phyloP scores from a whole-genome alignment of 495 filamentous ascomycete genomes.

The Neurospora terricola region DNA sequence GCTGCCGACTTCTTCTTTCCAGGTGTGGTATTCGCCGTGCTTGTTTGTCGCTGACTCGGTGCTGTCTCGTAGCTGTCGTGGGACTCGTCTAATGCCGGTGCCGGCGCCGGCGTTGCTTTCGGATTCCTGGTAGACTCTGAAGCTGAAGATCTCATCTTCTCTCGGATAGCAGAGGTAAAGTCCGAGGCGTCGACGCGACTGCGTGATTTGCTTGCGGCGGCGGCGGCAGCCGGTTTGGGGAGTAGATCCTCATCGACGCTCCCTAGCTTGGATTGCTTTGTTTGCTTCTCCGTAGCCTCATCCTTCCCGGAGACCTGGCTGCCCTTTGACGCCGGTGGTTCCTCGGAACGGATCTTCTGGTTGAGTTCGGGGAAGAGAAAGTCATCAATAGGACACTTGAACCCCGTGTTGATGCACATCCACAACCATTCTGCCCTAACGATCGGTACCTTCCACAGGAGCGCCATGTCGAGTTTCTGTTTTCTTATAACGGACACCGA shows the following conservation, averaged over 20 bases:
- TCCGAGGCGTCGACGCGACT: constrained; percentile 12
- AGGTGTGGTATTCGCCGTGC: constrained; percentile 3
- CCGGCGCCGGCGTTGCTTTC: background rate
- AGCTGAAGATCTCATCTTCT: background rate
- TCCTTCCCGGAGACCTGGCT: constrained; percentile 1
- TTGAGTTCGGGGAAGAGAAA: constrained; percentile 28
- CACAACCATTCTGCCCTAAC: constrained; percentile 76
- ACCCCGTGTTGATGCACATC: constrained; percentile 52
- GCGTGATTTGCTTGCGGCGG: constrained; percentile 7
- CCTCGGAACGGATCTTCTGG: constrained; percentile 14
- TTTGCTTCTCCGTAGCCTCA: constrained; percentile 2
- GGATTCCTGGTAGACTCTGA: background rate
- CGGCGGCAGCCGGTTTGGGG: constrained; percentile 7
- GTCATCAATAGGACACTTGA: constrained; percentile 24
- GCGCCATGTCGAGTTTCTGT: constrained; percentile 69
- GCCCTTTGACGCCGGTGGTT: background rate
- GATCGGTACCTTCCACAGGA: constrained; percentile 63
- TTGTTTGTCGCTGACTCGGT: constrained; percentile 21
- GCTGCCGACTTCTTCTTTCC: background rate
- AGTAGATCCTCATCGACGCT: constrained; percentile 16
- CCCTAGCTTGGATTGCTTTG: background rate
- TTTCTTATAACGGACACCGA: constrained; percentile 42
- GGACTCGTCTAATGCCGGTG: constrained; percentile 3
- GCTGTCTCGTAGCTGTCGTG: constrained; percentile 26
- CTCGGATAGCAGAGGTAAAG: constrained; percentile 5